These are phyloP conservation scores for Lachnellula suecica DNA, from an alignment of 2,329 filamentous ascomycete genomes.

Conservation along the genomic window DNA sequence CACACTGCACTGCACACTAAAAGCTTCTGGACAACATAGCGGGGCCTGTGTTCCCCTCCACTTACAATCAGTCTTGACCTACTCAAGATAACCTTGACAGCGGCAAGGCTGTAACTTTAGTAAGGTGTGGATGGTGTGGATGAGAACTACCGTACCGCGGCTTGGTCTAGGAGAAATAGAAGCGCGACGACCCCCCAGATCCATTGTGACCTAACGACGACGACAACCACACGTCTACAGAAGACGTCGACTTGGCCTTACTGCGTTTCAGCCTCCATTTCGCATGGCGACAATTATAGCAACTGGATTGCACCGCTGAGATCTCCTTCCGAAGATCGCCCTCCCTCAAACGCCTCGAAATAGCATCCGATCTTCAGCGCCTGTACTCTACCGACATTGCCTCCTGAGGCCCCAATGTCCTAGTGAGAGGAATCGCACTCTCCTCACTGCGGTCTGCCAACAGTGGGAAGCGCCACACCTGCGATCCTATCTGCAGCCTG, in stretches of 20 bases:
- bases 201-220: not conserved
- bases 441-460: too few species aligned
- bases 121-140: not conserved
- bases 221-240: not conserved
- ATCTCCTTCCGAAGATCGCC: constrained; percentile 15
- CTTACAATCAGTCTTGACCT: too few species aligned
- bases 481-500: not conserved
- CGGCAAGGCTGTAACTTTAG: constrained; percentile 9
- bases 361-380: constrained; percentile 14
- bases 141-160: not conserved
- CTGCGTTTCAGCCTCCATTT: constrained; percentile 13
- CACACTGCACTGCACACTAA: too few species aligned
- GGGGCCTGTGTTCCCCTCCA: too few species aligned
- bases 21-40: too few species aligned
- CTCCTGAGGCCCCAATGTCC: constrained; percentile 15
- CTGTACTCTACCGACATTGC: not conserved
- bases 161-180: too few species aligned
- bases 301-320: not conserved
- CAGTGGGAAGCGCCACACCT: too few species aligned
- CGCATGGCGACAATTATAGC: constrained; percentile 7
- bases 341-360: constrained; percentile 22
- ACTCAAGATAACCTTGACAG: constrained; percentile 14
- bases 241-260: not conserved
- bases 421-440: constrained; percentile 2
- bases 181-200: too few species aligned